A percentile compares a stretch with the other conserved stretches of the same genome.
Conservation (phyloP, 306 rosid genomes). For the Ceratonia siliqua region DNA sequence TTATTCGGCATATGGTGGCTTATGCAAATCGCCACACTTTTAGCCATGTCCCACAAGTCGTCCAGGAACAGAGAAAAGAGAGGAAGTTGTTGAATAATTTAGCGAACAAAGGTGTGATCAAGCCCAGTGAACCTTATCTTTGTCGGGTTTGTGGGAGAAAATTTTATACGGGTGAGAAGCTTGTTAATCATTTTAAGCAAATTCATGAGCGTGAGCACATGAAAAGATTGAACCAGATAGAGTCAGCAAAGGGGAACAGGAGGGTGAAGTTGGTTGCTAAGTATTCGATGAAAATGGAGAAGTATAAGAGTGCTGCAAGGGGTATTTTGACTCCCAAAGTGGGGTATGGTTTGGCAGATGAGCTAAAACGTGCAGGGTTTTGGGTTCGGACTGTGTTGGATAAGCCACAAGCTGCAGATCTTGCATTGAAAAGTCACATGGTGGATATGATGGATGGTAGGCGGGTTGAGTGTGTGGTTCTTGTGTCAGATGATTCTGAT, state of each 20-base stretch:
- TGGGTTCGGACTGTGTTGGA: constrained; percentile 54
- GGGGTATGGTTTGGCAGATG: constrained; percentile 66
- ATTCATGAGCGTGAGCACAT: constrained; percentile 69
- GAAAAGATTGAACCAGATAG: constrained; percentile 74
- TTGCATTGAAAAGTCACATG: constrained; percentile 55
- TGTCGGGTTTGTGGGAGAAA: constrained; percentile 84
- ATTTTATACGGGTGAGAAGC: constrained; percentile 66
- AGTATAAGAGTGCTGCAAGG: constrained; percentile 68
- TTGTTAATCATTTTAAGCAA: constrained; percentile 75
- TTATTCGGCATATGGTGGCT: constrained; percentile 66
- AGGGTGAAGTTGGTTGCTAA: constrained; percentile 73
- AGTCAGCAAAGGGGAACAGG: constrained; percentile 71
- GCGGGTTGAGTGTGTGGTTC: constrained; percentile 69
- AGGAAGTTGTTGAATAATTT: constrained; percentile 47
- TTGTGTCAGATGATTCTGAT: constrained; percentile 80
- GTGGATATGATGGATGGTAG: constrained; percentile 71
- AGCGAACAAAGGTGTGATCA: constrained; percentile 61
- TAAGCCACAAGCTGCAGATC: constrained; percentile 56
- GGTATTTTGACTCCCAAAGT: constrained; percentile 59
- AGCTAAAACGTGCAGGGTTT: constrained; percentile 75
- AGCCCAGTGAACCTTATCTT: constrained; percentile 51
- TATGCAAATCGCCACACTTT: constrained; percentile 65
- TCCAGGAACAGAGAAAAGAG: constrained; percentile 54
- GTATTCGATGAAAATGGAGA: constrained; percentile 90
- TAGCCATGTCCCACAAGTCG: constrained; percentile 53